Evolutionary conservation across 2,329 filamentous ascomycete genomes (phyloP), one percentile per base, ranked within the genome.

Genomic region (Diplodia scrobiculata): DNA sequence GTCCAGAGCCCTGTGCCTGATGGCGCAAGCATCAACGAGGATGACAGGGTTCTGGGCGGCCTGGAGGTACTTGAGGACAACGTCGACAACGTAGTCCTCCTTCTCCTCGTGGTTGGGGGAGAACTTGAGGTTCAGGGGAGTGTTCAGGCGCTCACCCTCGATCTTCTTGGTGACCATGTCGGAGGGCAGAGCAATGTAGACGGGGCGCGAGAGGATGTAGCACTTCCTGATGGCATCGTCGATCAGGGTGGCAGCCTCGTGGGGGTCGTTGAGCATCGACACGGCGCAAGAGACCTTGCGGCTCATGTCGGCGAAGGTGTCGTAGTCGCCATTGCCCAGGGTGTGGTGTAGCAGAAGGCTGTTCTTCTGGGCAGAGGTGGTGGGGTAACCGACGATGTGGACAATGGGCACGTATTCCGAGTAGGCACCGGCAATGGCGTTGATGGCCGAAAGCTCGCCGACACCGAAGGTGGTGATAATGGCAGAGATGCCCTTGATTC

Each of bases 161-260:
- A 96, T 80, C 78, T 93, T 91, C 75, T 87, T 85, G 70, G 87
- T 81, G 10, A 91, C 87, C 83, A 95, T 90, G 74, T 96, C 91
- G 17, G 90, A 91, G 2, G 92, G 91, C 9, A 96, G 81, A 74
- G 89, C 89, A 71, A 96, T 87, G 78, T 96, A 96, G 59, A 96
- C 90, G 2, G 92, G 92, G 21, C 90, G 85, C 68, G 88, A 91
- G 66, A 85, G 82, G 52, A 91, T 78, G 80, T 86, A 91, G 75
- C 91, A 95, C 77, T 92, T 84, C 36, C 85, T 85, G 32, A 96
- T 83, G 3, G 89, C 87, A 72, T 91, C 84, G 75, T 96, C 92
- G 71, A 96, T 93, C 72, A 92, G 86, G 14, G 82, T 80, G 10
- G 91, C 88, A 50, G 90, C 90, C 70, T 91, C 88, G 67, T 83